A percentile compares a stretch with the other conserved stretches of the same genome.
Conservation (phyloP, 148 eudicot genomes). For the Nepenthes gracilis region DNA sequence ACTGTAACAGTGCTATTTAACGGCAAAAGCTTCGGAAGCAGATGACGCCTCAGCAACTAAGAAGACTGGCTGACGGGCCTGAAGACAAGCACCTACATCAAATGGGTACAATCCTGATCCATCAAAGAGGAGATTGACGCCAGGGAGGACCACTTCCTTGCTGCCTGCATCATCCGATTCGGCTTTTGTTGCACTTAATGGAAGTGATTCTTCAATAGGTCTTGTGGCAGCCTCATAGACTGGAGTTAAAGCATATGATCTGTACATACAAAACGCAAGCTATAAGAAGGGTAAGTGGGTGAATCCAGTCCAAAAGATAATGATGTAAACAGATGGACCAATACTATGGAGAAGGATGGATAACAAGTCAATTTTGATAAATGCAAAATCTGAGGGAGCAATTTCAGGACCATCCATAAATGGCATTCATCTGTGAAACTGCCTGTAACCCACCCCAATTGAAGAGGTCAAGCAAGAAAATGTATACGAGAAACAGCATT, state of each 20-base stretch:
- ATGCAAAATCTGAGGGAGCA: too few species aligned
- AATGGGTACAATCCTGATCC: constrained; percentile 80
- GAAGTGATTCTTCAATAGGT: constrained; percentile 48
- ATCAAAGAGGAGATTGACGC: constrained; percentile 85
- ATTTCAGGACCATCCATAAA: too few species aligned
- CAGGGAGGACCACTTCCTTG: constrained; percentile 79
- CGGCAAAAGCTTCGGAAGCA: constrained; percentile 44
- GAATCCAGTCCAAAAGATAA: neutral
- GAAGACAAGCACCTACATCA: constrained; percentile 89
- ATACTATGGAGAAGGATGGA: neutral
- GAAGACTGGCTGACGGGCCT: constrained; percentile 86
- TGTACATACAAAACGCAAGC: constrained; percentile 16
- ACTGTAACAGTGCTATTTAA: constrained; percentile 28
- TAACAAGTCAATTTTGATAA: neutral
- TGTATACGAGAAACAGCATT: too few species aligned
- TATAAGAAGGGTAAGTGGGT: neutral
- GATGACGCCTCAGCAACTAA: constrained; percentile 82
- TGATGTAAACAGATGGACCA: neutral
- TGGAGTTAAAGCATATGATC: constrained; percentile 78
- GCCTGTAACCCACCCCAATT: too few species aligned
- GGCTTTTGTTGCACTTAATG: constrained; percentile 24
- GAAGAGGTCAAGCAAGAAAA: too few species aligned
- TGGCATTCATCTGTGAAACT: too few species aligned
- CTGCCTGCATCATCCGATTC: constrained; percentile 72
- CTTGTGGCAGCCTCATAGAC: constrained; percentile 61